These are phyloP conservation scores for Diutina scorzettiae DNA, from an alignment of 1,139 yeast species.

Conservation along the genomic window DNA sequence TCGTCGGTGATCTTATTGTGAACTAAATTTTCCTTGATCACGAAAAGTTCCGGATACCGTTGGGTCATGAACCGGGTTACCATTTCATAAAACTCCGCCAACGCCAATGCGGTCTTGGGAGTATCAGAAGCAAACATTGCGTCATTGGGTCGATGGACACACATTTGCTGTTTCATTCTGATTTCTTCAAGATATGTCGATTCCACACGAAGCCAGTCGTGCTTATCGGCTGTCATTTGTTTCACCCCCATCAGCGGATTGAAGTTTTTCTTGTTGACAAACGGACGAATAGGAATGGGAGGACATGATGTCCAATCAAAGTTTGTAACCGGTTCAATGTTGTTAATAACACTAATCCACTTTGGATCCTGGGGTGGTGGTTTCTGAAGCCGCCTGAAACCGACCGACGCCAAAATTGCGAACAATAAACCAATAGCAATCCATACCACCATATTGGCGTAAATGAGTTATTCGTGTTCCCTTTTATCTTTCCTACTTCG, in stretches of 20 bases:
- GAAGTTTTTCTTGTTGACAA: conserved; percentile 21
- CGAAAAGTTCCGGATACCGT: conserved; percentile 26
- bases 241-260: conserved; percentile 28
- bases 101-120: conserved; percentile 16
- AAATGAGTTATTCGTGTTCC: too few species aligned
- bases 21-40: conserved; percentile 10
- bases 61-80: conserved; percentile 17
- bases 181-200: conserved; percentile 20
- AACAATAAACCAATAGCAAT: too few species aligned
- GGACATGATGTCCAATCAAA: conserved; percentile 9
- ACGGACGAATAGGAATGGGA: conserved; percentile 9
- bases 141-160: conserved; percentile 13
- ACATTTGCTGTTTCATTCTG: conserved; percentile 13
- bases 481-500: too few species aligned
- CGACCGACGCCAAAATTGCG: too few species aligned
- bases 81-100: conserved; percentile 22
- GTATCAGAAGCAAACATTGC: conserved; percentile 15
- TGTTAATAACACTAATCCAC: not conserved
- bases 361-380: not conserved
- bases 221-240: conserved; percentile 19
- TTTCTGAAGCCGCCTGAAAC: too few species aligned
- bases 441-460: too few species aligned
- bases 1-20: conserved; percentile 20
- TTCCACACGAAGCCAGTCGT: conserved; percentile 29
- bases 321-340: conserved; percentile 7